Conservation (phyloP, 331 rosid species). For the Erythrophleum ivorense region DNA sequence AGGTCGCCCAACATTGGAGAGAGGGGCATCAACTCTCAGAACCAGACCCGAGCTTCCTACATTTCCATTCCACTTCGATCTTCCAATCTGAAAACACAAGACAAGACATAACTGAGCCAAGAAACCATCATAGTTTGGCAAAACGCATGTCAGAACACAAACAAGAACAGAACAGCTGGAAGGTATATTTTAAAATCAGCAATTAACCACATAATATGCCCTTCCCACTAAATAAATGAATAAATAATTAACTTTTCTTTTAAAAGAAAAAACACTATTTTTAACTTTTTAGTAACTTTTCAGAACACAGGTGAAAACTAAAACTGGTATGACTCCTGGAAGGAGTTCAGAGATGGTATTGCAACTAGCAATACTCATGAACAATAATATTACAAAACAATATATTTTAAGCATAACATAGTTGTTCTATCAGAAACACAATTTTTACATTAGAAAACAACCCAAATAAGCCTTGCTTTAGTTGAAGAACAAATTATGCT, state of each 20-base stretch:
- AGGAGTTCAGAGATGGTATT: neutral
- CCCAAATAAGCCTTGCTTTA: conserved; percentile 3
- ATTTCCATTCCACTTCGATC: conserved; percentile 98
- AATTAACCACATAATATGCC: neutral
- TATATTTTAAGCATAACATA: neutral
- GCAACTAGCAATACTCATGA: neutral
- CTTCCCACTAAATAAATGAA: neutral
- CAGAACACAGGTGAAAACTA: neutral
- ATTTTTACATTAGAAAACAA: conserved; percentile 5
- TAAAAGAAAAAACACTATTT: neutral
- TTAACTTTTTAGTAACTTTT: neutral
- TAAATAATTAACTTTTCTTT: neutral
- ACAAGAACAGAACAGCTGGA: neutral
- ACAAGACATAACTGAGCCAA: conserved; percentile 23
- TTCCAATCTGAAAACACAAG: conserved; percentile 70
- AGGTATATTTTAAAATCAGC: neutral
- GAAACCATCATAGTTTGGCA: neutral
- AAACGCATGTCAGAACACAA: neutral
- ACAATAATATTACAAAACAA: neutral
- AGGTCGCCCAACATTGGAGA: conserved; percentile 68
- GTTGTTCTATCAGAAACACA: conserved; percentile 30
- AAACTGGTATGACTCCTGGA: neutral
- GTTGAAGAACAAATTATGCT: conserved; percentile 12
- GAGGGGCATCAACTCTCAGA: conserved; percentile 81
- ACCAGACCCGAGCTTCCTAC: conserved; percentile 87